Evolutionary conservation across 352 stramenopile species (phyloP), one percentile per base, ranked within the genome.

Genomic region (Elongisporangium anandrum): DNA sequence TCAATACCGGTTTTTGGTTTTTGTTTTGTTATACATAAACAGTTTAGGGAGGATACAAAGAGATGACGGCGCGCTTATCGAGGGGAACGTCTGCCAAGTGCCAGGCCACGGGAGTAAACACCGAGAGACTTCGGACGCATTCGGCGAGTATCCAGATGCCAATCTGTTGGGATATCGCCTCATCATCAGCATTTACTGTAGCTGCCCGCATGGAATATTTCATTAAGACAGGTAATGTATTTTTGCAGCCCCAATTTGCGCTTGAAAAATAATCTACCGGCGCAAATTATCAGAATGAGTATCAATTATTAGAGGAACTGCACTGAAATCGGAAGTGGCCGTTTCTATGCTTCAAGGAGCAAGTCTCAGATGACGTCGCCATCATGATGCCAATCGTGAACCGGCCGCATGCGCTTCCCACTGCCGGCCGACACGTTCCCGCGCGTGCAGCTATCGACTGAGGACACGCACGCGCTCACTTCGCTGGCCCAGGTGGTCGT

Each of bases 381-480:
- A 13, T 39, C 10, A 17, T 9, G 10, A 0, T 45, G 34, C 17
- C 34, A 45, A 45, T 45, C 12, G 34, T 17, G 1, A 45, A 45
- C 1, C 10, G 4, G 9, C 7, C 56, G 20, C 13, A 68, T 61
- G 57, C 55, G 69, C 2, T 85, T 79, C 60, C 75, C 75, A 15
- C 57, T 85, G 34, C 70, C 73, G 2, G 69, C 76, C 21, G 62
- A 61, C 56, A 77, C 69, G 50, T 85, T 85, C 53, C 63, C 73
- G 29, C 62, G 63, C 22, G 63, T 85, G 17, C 52, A 60, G 23
- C 49, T 85, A 34, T 64, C 71, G 23, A 22, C 56, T 16, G 49
- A 57, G 22, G 65, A 79, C 57, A 57, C 73, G 29, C 57, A 69
- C 23, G 68, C 70, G 23, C 65, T 87, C 39, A 67, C 63, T 3